phyloP scores from a whole-genome alignment of 805 yeast genomes.

The Zygoascus ofunaensis region DNA sequence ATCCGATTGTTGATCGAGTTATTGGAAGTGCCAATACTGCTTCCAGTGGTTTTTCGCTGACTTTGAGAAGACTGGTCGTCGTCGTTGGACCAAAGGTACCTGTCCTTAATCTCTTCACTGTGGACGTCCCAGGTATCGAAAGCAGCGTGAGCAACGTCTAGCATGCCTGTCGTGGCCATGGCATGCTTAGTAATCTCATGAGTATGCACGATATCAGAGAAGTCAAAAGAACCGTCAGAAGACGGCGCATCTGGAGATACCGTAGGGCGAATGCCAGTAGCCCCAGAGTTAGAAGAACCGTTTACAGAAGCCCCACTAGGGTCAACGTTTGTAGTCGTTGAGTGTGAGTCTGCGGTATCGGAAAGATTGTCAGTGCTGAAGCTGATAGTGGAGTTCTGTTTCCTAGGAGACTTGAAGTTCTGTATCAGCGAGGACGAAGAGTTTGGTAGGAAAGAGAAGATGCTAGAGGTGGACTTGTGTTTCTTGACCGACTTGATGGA shows the following conservation, averaged over 20 bases:
- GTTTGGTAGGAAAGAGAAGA: conserved; percentile 1
- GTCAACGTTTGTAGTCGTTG: background rate
- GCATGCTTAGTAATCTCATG: background rate
- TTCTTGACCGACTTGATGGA: background rate
- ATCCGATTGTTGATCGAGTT: conserved; percentile 6
- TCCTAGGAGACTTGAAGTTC: background rate
- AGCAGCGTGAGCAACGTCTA: conserved; percentile 1
- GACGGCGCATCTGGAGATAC: background rate
- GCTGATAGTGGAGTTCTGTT: background rate
- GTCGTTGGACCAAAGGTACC: conserved; percentile 12
- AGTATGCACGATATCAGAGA: background rate
- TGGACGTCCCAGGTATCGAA: conserved; percentile 17
- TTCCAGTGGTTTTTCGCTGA: background rate
- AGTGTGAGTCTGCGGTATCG: too few species aligned
- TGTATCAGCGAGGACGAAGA: background rate
- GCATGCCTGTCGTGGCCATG: background rate
- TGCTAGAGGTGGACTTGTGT: conserved; percentile 3
- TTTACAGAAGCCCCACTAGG: background rate
- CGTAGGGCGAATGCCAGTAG: background rate
- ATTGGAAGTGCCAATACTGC: background rate
- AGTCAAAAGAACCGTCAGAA: background rate
- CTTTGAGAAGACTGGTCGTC: background rate
- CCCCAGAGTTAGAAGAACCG: background rate
- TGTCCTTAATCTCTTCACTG: conserved; percentile 10
- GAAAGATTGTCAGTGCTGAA: background rate